Percentiles rank a stretch among this genome's conserved stretches.
These are phyloP conservation scores for Acer saccharum DNA, from an alignment of 345 rosid genomes.

Conservation along the genomic window DNA sequence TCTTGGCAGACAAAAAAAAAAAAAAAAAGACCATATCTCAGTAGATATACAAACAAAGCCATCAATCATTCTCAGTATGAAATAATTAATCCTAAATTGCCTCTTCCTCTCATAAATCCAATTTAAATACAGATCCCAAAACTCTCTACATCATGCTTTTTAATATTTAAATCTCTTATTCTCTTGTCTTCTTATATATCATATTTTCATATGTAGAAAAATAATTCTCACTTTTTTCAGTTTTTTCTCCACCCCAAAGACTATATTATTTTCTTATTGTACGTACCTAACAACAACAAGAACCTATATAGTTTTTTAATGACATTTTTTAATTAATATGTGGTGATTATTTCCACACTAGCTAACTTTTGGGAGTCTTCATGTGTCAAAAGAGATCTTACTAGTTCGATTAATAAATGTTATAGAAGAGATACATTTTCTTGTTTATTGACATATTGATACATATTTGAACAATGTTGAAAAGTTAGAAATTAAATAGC, in stretches of 20 bases:
- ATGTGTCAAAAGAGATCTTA: constrained; percentile 17
- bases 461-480: neutral
- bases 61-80: constrained; percentile 47
- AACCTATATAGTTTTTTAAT: neutral
- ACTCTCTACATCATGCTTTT: constrained; percentile 34
- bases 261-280: constrained; percentile 10
- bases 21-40: constrained; percentile 45
- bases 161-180: neutral
- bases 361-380: constrained; percentile 6
- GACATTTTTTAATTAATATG: neutral
- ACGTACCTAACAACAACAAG: neutral
- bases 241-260: constrained; percentile 37
- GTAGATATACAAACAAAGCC: constrained; percentile 44
- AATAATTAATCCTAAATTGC: constrained; percentile 21
- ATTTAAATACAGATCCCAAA: constrained; percentile 56
- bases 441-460: neutral
- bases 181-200: constrained; percentile 39
- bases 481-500: too few relatives aligned
- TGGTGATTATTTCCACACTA: constrained; percentile 16
- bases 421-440: neutral
- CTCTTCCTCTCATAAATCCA: neutral
- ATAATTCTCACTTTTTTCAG: constrained; percentile 32
- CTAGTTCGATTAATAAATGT: neutral
- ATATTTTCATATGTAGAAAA: neutral
- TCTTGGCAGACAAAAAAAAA: constrained; percentile 27